Evolutionary conservation across 305 asterid species (phyloP).

Genomic region (Rubia occidens): DNA sequence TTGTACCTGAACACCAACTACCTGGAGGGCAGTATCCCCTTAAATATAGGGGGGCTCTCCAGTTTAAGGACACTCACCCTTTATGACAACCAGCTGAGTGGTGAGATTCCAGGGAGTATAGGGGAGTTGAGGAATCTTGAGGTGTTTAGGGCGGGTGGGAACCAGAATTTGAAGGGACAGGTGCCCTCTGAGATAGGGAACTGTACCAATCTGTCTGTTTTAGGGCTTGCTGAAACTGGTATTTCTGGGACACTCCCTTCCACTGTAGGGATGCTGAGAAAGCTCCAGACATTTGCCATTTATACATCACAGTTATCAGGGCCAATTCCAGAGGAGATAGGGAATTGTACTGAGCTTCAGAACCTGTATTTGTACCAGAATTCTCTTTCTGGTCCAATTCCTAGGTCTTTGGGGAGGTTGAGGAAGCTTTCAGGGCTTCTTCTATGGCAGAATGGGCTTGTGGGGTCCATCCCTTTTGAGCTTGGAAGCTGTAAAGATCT

Average conservation of each 20-base stretch:
- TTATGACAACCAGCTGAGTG: constrained; percentile 72
- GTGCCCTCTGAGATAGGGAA: constrained; percentile 74
- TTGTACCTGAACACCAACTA: constrained; percentile 49
- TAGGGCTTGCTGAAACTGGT: constrained; percentile 85
- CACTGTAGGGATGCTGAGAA: constrained; percentile 61
- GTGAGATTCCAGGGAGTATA: constrained; percentile 59
- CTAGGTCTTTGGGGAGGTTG: constrained; percentile 49
- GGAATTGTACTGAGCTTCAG: constrained; percentile 65
- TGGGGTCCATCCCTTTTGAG: constrained; percentile 63
- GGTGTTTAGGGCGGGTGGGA: constrained; percentile 76
- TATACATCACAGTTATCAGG: constrained; percentile 69
- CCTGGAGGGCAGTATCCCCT: constrained; percentile 56
- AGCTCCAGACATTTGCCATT: constrained; percentile 68
- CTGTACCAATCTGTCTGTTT: constrained; percentile 48
- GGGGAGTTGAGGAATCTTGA: constrained; percentile 57
- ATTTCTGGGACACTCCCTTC: constrained; percentile 68
- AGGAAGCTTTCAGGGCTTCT: constrained; percentile 50
- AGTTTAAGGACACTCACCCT: constrained; percentile 42
- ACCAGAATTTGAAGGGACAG: constrained; percentile 61
- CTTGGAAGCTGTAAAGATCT: constrained; percentile 59
- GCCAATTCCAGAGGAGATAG: constrained; percentile 80
- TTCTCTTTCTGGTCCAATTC: constrained; percentile 67
- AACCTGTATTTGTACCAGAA: constrained; percentile 72
- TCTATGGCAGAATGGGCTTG: constrained; percentile 76
- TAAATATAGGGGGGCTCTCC: constrained; percentile 51